A percentile compares a stretch with the other conserved stretches of the same genome.
Conservation (phyloP, 371 early-diverging fungal genomes). For the Parasitella parasitica region DNA sequence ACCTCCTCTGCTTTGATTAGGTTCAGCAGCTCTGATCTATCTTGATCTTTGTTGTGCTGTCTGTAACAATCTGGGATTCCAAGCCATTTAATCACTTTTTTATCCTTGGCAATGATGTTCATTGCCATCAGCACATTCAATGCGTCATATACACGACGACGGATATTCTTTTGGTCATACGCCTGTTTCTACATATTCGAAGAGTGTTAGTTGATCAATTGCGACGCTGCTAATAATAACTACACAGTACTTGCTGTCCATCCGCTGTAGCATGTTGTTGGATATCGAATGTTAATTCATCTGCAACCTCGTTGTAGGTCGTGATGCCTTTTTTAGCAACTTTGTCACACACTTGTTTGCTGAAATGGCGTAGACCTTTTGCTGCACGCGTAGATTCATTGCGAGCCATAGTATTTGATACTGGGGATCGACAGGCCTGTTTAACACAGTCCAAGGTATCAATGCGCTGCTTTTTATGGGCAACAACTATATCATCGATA, state of each 20-base stretch:
- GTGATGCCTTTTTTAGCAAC: constrained; percentile 61
- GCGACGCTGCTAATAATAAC: not conserved
- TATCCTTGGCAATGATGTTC: constrained; percentile 67
- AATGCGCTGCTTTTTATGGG: not conserved
- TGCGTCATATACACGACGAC: constrained; percentile 80
- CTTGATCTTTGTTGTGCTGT: not conserved
- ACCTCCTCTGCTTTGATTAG: constrained; percentile 21
- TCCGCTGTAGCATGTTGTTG: not conserved
- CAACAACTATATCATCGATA: not conserved
- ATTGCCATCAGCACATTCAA: constrained; percentile 79
- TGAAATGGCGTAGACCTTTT: constrained; percentile 65
- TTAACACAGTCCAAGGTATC: not conserved
- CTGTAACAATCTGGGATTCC: constrained; percentile 48
- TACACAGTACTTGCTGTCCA: constrained; percentile 9
- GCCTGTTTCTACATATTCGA: constrained; percentile 19
- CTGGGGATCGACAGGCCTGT: constrained; percentile 20
- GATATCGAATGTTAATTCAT: constrained; percentile 24
- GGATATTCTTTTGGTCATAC: constrained; percentile 75
- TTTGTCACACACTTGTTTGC: constrained; percentile 65
- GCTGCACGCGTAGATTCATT: constrained; percentile 19
- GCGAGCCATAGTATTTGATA: not conserved
- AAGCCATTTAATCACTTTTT: constrained; percentile 72
- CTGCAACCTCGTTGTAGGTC: constrained; percentile 58
- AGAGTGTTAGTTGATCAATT: not conserved
- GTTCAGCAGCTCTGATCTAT: not conserved